Evolutionary conservation across 2,329 filamentous ascomycete species (phyloP).

Genomic region (Claviceps sorghi): DNA sequence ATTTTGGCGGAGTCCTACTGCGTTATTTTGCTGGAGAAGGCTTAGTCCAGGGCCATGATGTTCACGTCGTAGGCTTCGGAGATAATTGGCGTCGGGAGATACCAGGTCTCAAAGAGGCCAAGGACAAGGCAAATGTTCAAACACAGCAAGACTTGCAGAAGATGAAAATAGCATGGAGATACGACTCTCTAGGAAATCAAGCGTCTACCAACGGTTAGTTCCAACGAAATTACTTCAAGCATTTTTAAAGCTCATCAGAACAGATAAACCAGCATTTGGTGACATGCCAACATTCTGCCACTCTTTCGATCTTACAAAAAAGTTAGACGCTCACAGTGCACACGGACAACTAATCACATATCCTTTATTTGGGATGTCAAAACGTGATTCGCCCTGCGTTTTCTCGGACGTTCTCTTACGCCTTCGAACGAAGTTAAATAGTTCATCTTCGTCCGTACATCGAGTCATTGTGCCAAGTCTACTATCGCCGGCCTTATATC

Average conservation of each 20-base stretch:
- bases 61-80: constrained; percentile 70
- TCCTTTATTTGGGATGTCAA: constrained; percentile 30
- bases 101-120: constrained; percentile 48
- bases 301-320: constrained; percentile 55
- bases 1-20: constrained; percentile 74
- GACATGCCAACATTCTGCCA: constrained; percentile 43
- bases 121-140: constrained; percentile 22
- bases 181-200: constrained; percentile 59
- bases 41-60: constrained; percentile 73
- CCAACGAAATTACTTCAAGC: not conserved
- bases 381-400: constrained; percentile 11
- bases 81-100: constrained; percentile 73
- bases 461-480: constrained; percentile 73
- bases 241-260: not conserved
- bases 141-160: constrained; percentile 43
- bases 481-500: constrained; percentile 75
- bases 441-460: constrained; percentile 51
- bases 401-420: constrained; percentile 51
- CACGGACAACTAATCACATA: constrained; percentile 33
- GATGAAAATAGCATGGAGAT: constrained; percentile 99
- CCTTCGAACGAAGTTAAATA: constrained; percentile 39
- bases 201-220: constrained; percentile 15
- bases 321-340: constrained; percentile 35
- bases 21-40: constrained; percentile 90
- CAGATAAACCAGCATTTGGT: constrained; percentile 2